Evolutionary conservation across 495 filamentous ascomycete species (phyloP).

Genomic region (Penicillium canariense): DNA sequence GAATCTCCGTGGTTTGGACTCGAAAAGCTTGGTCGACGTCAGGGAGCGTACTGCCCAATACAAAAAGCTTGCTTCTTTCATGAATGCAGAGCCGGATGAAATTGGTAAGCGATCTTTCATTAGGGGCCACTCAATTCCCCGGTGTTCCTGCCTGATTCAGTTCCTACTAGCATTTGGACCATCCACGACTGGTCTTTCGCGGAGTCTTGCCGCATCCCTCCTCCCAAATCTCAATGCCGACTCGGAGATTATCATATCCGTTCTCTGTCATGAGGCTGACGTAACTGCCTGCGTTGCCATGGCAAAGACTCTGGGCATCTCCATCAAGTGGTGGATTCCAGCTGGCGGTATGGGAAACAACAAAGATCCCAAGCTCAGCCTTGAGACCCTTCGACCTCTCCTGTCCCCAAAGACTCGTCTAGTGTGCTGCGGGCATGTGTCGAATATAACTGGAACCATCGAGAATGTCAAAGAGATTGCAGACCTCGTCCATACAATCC

Average conservation of each 20-base stretch:
- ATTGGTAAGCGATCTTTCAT: too few relatives aligned
- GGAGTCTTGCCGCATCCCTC: neutral
- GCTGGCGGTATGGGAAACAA: too few relatives aligned
- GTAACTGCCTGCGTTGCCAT: slow-evolving; percentile 59
- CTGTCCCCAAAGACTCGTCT: slow-evolving; percentile 54
- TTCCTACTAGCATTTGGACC: too few relatives aligned
- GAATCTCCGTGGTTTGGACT: too few relatives aligned
- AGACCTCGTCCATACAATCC: slow-evolving; percentile 47
- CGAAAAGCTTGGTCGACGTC: too few relatives aligned
- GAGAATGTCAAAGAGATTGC: slow-evolving; percentile 50
- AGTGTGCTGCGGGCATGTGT: slow-evolving; percentile 43
- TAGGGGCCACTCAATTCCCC: too few relatives aligned
- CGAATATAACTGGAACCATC: slow-evolving; percentile 63
- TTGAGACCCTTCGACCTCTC: slow-evolving; percentile 47
- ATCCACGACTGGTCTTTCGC: too few relatives aligned
- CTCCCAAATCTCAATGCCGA: slow-evolving; percentile 38
- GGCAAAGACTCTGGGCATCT: slow-evolving; percentile 48
- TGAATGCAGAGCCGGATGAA: too few relatives aligned
- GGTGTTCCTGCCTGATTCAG: too few relatives aligned
- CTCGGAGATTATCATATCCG: slow-evolving; percentile 58
- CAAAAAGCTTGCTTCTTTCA: too few relatives aligned
- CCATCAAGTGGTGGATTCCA: slow-evolving; percentile 57
- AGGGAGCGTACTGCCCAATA: too few relatives aligned
- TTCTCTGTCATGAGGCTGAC: slow-evolving; percentile 64
- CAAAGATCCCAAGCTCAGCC: slow-evolving; percentile 38